Evolutionary conservation across 305 asterid species (phyloP), one percentile per base, ranked within the genome.

Genomic region (Fraxinus velutina): DNA sequence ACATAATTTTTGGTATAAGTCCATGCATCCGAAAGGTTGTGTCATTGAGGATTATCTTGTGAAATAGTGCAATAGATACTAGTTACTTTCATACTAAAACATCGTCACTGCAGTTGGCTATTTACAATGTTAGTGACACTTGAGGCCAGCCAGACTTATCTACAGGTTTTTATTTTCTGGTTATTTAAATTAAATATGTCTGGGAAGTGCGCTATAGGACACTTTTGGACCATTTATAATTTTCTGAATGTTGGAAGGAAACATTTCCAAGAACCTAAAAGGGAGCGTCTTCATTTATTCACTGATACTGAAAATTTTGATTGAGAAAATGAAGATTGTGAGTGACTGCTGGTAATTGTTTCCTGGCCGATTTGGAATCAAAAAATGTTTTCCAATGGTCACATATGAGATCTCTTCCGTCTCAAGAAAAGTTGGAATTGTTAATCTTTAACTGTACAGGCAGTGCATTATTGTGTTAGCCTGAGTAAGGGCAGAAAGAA

Each of bases 31-130:
- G 15, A 52, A 74, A 78, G 13, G 13, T 60, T 74, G 42, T 44
- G 21, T 52, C 76, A 21, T 32, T 79, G 42, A 73, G 81, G 52
- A 55, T 73, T 78, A 68, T 84, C 30, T 4, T 36, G 73, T 78
- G 83, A 50, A 32, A 36, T 60, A 52, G 34, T 9, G 37, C 68
- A 76, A 74, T 32, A 75, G 52, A 79, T 64, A 64, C 79, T 47
- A 66, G 78, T 71, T 57, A 36, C 37, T 55, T 36, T 27, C 36
- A 21, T 33, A n/a, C 50, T 70, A 27, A 30, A 72, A 42, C 13
- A 21, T 24, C 22, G 4, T 22, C 17, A 22, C 33, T 72, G 72
- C 60, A 71, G 79, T 52, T 73, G 66, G 81, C 39, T 76, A 39
- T 80, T 30, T 7, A 33, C 27, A 22, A 24, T 60, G 12, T 60